phyloP scores from a whole-genome alignment of 2,329 filamentous ascomycete genomes.

The Scedosporium minutisporum region DNA sequence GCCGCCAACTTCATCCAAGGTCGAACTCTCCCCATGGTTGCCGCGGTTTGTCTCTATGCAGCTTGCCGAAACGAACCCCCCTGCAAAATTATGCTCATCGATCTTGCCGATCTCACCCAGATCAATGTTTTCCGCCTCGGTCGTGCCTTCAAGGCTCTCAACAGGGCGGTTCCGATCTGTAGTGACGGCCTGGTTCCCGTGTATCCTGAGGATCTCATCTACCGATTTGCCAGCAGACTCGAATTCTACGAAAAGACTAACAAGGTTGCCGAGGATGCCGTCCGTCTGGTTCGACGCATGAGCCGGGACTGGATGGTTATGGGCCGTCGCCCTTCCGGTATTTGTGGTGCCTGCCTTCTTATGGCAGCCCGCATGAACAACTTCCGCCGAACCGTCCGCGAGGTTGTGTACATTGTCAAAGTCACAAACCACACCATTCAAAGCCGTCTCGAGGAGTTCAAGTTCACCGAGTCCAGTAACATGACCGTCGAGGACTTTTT shows the following conservation, averaged over 20 bases:
- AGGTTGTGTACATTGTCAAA: constrained; percentile 97
- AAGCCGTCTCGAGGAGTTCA: constrained; percentile 86
- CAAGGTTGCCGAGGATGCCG: constrained; percentile 79
- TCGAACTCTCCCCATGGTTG: constrained; percentile 73
- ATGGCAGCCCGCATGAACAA: constrained; percentile 98
- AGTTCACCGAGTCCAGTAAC: constrained; percentile 70
- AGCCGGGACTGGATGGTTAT: constrained; percentile 95
- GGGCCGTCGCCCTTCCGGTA: constrained; percentile 83
- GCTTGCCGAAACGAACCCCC: constrained; percentile 71
- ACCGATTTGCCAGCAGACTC: constrained; percentile 81
- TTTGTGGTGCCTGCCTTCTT: constrained; percentile 88
- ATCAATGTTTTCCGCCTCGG: constrained; percentile 91
- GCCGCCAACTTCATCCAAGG: constrained; percentile 75
- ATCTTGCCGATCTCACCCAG: constrained; percentile 74
- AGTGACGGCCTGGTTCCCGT: constrained; percentile 58
- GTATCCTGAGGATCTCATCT: constrained; percentile 82
- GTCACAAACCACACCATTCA: constrained; percentile 90
- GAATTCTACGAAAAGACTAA: constrained; percentile 78
- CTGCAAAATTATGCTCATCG: constrained; percentile 87
- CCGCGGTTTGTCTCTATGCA: constrained; percentile 84
- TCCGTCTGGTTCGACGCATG: constrained; percentile 84
- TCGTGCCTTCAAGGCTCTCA: constrained; percentile 75
- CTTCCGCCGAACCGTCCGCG: constrained; percentile 81
- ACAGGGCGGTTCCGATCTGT: constrained; percentile 61
- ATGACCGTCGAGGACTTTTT: constrained; percentile 84